Percentiles rank a stretch among this genome's conserved stretches.
phyloP scores from a whole-genome alignment of 1,284 basidiomycete species.

The Ganoderma meredithae region DNA sequence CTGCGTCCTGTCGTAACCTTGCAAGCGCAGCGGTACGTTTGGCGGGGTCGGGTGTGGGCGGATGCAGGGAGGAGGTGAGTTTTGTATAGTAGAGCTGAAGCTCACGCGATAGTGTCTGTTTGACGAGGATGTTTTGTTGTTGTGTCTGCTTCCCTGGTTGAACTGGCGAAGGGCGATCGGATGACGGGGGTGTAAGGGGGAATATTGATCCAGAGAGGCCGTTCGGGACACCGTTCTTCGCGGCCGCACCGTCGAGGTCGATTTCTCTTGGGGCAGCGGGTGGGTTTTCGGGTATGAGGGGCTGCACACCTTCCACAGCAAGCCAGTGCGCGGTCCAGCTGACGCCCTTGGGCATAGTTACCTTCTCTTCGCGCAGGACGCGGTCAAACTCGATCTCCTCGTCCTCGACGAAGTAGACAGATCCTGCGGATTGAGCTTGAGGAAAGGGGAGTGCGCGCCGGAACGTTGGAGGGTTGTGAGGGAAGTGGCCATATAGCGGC shows the following conservation, averaged over 20 bases:
- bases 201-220: conserved; percentile 39
- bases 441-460: conserved; percentile 76
- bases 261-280: conserved; percentile 74
- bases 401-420: conserved; percentile 94
- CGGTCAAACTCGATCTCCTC: conserved; percentile 98
- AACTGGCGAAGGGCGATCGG: conserved; percentile 40
- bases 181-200: conserved; percentile 42
- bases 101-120: conserved; percentile 93
- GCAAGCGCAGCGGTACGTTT: conserved; percentile 90
- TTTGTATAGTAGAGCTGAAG: conserved; percentile 96
- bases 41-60: conserved; percentile 60
- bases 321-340: conserved; percentile 96
- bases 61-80: conserved; percentile 86
- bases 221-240: conserved; percentile 26
- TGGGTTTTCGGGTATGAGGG: conserved; percentile 96
- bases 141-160: conserved; percentile 52
- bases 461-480: conserved; percentile 77
- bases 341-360: conserved; percentile 78
- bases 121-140: conserved; percentile 77
- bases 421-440: conserved; percentile 60
- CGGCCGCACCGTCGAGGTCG: conserved; percentile 41
- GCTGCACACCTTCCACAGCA: conserved; percentile 97
- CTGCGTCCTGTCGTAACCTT: conserved; percentile 89
- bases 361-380: conserved; percentile 84
- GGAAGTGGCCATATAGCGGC: conserved; percentile 82